phyloP scores from a whole-genome alignment of 345 rosid species.

The Lepidium didymum region DNA sequence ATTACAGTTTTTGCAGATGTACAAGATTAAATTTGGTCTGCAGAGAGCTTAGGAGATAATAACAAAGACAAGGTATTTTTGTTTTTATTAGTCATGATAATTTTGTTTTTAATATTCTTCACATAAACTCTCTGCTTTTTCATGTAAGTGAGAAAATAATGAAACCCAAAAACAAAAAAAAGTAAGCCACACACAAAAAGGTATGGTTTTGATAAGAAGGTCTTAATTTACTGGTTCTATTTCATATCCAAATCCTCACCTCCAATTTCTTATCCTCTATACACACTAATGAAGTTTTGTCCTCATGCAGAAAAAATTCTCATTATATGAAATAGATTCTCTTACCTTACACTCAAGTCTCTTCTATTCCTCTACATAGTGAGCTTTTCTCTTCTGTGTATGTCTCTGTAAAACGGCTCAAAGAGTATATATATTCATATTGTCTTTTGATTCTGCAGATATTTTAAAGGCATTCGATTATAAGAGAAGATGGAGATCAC shows the following conservation, averaged over 20 bases:
- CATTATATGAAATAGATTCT: neutral
- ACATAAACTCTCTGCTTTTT: neutral
- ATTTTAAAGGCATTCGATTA: neutral
- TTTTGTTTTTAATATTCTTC: too few species aligned
- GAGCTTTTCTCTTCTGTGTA: neutral
- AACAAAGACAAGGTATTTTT: too few species aligned
- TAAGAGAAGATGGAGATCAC: slow-evolving; percentile 49
- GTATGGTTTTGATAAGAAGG: slow-evolving; percentile 10
- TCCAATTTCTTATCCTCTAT: slow-evolving; percentile 1
- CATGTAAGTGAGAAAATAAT: neutral
- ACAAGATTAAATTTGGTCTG: too few species aligned
- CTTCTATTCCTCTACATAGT: neutral
- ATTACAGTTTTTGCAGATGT: too few species aligned
- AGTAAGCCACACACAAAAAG: neutral
- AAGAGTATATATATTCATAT: neutral
- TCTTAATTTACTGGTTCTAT: slow-evolving; percentile 3
- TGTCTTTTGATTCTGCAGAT: neutral
- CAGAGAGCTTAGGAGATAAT: too few species aligned
- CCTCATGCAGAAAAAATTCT: neutral
- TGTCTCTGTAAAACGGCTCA: neutral
- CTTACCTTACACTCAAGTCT: neutral
- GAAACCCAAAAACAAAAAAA: neutral
- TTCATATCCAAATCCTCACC: slow-evolving; percentile 1
- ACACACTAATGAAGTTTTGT: neutral
- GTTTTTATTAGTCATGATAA: too few species aligned